phyloP scores from a whole-genome alignment of 805 yeast species.

The Saccharomycopsis fodiens region DNA sequence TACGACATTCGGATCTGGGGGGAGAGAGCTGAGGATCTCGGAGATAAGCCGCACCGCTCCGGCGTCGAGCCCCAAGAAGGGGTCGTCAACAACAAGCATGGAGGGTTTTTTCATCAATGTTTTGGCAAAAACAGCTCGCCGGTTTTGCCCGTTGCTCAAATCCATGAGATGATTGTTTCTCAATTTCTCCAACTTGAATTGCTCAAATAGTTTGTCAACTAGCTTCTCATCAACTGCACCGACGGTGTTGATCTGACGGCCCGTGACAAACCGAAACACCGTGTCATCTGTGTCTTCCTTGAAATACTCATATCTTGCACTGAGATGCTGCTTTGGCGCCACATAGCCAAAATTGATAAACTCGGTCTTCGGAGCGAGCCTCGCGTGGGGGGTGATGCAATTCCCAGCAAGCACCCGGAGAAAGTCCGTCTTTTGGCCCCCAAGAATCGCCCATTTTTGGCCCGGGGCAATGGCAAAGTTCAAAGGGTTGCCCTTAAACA shows the following conservation, averaged over 20 bases:
- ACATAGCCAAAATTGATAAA: constrained; percentile 27
- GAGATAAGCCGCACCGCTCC: constrained; percentile 55
- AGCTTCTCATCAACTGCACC: constrained; percentile 27
- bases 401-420: constrained; percentile 51
- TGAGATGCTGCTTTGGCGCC: constrained; percentile 46
- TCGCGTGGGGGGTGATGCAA: constrained; percentile 25
- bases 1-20: constrained; percentile 48
- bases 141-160: constrained; percentile 86
- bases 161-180: constrained; percentile 76
- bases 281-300: constrained; percentile 80
- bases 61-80: constrained; percentile 87
- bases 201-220: constrained; percentile 36
- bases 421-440: constrained; percentile 47
- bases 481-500: constrained; percentile 34
- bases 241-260: constrained; percentile 30
- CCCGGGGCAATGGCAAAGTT: constrained; percentile 31
- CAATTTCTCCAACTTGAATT: constrained; percentile 49
- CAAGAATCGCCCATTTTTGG: constrained; percentile 49
- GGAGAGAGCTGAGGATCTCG: constrained; percentile 36
- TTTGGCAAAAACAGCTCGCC: constrained; percentile 82
- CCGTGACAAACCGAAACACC: constrained; percentile 13
- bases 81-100: constrained; percentile 76
- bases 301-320: constrained; percentile 84
- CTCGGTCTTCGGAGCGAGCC: constrained; percentile 24
- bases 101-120: constrained; percentile 60